Evolutionary conservation across 169 alveolate genomes (phyloP).

Genomic region (Plasmodium falciparum): DNA sequence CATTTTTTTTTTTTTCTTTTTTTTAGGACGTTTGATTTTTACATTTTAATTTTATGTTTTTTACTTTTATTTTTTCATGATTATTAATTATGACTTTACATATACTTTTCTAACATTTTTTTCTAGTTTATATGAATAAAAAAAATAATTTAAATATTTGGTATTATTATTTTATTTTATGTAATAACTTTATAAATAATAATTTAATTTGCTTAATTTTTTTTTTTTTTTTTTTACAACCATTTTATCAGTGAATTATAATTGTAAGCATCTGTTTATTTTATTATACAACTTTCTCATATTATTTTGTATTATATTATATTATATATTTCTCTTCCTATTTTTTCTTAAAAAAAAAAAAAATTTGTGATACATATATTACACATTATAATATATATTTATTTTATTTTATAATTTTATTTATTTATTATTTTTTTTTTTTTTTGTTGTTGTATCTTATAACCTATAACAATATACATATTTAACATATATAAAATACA

Average conservation of each 20-base stretch:
- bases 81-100: not conserved
- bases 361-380: too few relatives aligned
- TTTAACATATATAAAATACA: too few relatives aligned
- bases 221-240: constrained; percentile 6
- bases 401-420: too few relatives aligned
- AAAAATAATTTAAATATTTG: constrained; percentile 17
- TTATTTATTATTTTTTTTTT: not conserved
- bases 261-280: constrained; percentile 8
- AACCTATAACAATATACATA: too few relatives aligned
- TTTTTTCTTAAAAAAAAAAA: too few relatives aligned
- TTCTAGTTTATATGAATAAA: constrained; percentile 19
- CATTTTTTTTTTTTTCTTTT: not conserved
- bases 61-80: constrained; percentile 1
- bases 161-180: constrained; percentile 21
- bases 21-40: not conserved
- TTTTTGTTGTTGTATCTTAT: not conserved
- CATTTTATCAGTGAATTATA: constrained; percentile 20
- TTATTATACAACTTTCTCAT: too few relatives aligned
- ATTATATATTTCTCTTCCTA: too few relatives aligned
- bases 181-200: constrained; percentile 5
- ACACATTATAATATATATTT: too few relatives aligned
- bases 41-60: not conserved
- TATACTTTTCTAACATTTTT: not conserved
- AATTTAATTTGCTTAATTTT: constrained; percentile 12
- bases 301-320: too few relatives aligned